Base-by-base conservation (phyloP, 805 yeast species). In the Candida caryicola region DNA sequence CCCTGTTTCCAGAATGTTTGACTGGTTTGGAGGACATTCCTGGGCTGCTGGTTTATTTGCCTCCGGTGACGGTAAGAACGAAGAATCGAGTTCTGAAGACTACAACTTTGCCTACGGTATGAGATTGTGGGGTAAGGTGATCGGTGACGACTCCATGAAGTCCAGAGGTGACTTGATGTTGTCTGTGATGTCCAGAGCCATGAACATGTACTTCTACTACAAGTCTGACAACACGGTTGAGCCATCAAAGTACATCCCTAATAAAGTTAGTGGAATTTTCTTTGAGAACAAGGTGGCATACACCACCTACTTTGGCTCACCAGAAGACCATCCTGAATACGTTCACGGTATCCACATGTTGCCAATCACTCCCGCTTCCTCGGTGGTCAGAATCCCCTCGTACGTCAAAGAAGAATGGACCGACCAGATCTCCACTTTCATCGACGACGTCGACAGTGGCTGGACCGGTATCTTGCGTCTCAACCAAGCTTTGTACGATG, bases 401-500 rank as follows among this genome's bases (percentile, higher is more conserved):
- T 54, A 37, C 29, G 46, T 52, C 60, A 19, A 51, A 39, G 43
- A 52, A 33, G 59, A 55, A 37, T 55, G 60, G 60, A 18, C 36
- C n/a, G 46, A 48, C 17, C 47, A 46, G 19, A 43, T 56, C 18
- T 25, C 51, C 8, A 31, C 56, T 0, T 54, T 77, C 17, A 66
- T 74, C 14, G 67, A 52, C 18, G 45, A 51, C 2, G 62, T 80
- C 5, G 64, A 72, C n/a, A 74, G 69, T 44, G 77, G 78, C 8
- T 84, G 91, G 93, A 69, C 71, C 28, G 88, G 91, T 17, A 73
- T 73, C 17, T 48, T 71, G 40, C 58, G 60, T 57, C 51, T 71
- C 33, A 71, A 74, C 47, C 62, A 62, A 31, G 79, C 79, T 0
- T 47, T 74, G 32, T 56, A 51, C 40, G 75, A 75, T 44, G 71